Percentiles rank a stretch among this genome's conserved stretches.
These are phyloP conservation scores for Gastrolobium bilobum DNA, from an alignment of 306 rosid species.

Conservation along the genomic window DNA sequence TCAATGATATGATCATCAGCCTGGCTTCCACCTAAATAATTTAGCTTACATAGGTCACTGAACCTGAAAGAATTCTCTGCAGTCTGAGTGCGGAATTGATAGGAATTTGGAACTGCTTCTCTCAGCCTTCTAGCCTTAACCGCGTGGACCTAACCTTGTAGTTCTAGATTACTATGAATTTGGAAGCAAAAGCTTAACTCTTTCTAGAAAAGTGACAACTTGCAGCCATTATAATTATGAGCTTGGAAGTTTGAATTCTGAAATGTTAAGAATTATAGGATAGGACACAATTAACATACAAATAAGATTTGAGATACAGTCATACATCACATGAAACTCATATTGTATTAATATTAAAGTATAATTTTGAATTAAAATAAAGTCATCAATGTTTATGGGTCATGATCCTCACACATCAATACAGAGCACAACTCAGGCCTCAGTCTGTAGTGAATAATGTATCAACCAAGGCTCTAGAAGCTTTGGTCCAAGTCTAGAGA, in stretches of 20 bases:
- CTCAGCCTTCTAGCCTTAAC: conserved; percentile 35
- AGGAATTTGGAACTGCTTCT: conserved; percentile 9
- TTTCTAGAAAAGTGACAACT: conserved; percentile 44
- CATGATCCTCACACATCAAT: conserved; percentile 35
- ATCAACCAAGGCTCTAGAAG: conserved; percentile 18
- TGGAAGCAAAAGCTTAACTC: conserved; percentile 34
- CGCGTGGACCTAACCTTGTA: conserved; percentile 49
- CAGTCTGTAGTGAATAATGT: conserved; percentile 41
- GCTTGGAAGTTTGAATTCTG: not conserved
- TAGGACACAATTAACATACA: not conserved
- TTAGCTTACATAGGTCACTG: conserved; percentile 13
- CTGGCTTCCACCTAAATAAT: not conserved
- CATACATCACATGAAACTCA: too few species aligned
- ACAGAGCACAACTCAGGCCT: conserved; percentile 48
- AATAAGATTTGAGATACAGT: too few species aligned
- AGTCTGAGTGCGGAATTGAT: conserved; percentile 46
- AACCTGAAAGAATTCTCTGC: conserved; percentile 39
- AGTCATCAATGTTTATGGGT: not conserved
- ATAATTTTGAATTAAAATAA: not conserved
- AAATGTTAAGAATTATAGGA: not conserved
- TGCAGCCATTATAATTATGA: conserved; percentile 25
- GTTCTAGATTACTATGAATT: conserved; percentile 24
- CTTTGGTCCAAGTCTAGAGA: conserved; percentile 57
- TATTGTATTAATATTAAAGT: not conserved
- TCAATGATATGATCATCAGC: not conserved